Evolutionary conservation across 805 yeast genomes (phyloP).

Genomic region (Alloascoidea hylecoeti): DNA sequence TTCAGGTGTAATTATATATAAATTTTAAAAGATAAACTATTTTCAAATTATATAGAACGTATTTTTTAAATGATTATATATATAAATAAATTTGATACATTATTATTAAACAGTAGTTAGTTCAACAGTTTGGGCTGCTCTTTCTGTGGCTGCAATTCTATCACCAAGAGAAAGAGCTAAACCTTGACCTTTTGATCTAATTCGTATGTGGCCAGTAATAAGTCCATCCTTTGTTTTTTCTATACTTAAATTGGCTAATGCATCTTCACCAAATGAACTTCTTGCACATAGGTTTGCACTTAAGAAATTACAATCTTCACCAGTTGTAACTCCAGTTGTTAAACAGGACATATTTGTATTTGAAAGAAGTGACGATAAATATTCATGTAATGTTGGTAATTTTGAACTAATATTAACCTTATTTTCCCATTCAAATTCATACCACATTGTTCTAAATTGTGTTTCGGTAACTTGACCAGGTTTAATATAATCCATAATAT

Average conservation of each 20-base stretch:
- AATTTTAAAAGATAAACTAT: no score
- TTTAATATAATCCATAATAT: constrained; percentile 93
- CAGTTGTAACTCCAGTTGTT: constrained; percentile 84
- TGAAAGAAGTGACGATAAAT: constrained; percentile 57
- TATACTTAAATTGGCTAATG: constrained; percentile 87
- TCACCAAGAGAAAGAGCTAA: constrained; percentile 92
- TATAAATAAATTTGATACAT: no score
- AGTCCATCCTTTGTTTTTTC: constrained; percentile 67
- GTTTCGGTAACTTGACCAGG: constrained; percentile 87
- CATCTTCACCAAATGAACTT: constrained; percentile 95
- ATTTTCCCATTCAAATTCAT: constrained; percentile 98
- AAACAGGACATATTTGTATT: constrained; percentile 91
- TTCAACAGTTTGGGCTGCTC: constrained; percentile 29
- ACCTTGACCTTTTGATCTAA: constrained; percentile 96
- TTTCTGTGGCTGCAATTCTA: constrained; percentile 73
- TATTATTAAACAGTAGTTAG: constrained; percentile 17
- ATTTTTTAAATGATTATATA: no score
- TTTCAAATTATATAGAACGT: no score
- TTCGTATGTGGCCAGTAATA: constrained; percentile 87
- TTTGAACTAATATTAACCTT: constrained; percentile 71
- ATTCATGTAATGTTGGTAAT: constrained; percentile 54
- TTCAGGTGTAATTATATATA: no score
- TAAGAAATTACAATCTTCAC: constrained; percentile 70
- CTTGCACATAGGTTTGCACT: constrained; percentile 90
- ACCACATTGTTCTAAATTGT: constrained; percentile 96